A percentile compares a stretch with the other conserved stretches of the same genome.
Conservation (phyloP, 805 yeast species). For the Kodamaea hsintzibuensis region DNA sequence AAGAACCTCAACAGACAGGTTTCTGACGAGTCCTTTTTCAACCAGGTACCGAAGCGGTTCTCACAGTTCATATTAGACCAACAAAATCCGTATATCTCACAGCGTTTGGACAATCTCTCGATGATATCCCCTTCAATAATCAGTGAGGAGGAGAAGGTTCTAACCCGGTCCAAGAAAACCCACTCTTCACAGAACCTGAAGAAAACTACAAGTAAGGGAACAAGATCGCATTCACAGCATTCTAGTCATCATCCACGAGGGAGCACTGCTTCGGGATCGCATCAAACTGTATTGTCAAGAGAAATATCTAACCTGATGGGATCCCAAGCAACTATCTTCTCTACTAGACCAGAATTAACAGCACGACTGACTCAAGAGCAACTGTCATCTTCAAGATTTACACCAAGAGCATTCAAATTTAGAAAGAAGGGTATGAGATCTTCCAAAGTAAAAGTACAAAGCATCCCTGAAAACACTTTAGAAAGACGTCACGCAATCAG, state of each 20-base stretch:
- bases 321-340: conserved; percentile 46
- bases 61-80: conserved; percentile 43
- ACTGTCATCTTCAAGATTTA: not conserved
- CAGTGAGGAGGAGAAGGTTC: conserved; percentile 9
- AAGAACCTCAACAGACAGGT: conserved; percentile 11
- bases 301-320: conserved; percentile 41
- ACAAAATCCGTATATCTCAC: conserved; percentile 21
- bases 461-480: conserved; percentile 8
- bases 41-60: conserved; percentile 42
- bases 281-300: conserved; percentile 14
- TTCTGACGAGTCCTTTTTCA: conserved; percentile 17
- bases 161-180: not conserved
- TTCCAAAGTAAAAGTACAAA: conserved; percentile 8
- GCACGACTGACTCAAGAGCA: not conserved
- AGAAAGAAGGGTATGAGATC: not conserved
- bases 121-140: conserved; percentile 13
- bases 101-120: conserved; percentile 21
- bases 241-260: conserved; percentile 1
- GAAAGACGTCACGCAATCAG: conserved; percentile 35
- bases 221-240: not conserved
- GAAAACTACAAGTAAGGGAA: conserved; percentile 1
- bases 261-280: conserved; percentile 8
- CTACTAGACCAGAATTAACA: conserved; percentile 30
- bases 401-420: conserved; percentile 1
- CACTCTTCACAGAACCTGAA: conserved; percentile 2